A percentile compares a stretch with the other conserved stretches of the same genome.
phyloP scores from a whole-genome alignment of 2,329 filamentous ascomycete species.

The Coleophoma eucalyptorum region DNA sequence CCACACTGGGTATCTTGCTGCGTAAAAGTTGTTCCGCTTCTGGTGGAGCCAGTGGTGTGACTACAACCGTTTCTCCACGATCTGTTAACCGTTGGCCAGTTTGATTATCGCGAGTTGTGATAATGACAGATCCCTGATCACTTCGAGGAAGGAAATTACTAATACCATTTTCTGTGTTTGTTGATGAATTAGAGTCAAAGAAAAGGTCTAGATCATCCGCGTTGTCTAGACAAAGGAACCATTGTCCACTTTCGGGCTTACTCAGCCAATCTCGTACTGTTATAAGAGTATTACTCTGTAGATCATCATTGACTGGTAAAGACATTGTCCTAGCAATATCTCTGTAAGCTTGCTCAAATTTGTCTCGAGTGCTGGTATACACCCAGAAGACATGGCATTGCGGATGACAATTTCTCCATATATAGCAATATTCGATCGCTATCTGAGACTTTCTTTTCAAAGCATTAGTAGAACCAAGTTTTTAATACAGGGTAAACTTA shows the following conservation, averaged over 20 bases:
- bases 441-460: neutral
- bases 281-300: neutral
- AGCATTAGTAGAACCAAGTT: neutral
- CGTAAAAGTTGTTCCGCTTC: conserved; percentile 7
- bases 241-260: neutral
- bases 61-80: conserved; percentile 2
- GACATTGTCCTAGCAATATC: neutral
- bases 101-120: conserved; percentile 11
- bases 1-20: conserved; percentile 9
- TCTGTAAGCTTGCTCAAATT: neutral
- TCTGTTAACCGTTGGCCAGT: conserved; percentile 2
- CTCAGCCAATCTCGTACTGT: neutral
- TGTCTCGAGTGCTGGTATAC: neutral
- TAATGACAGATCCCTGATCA: conserved; percentile 7
- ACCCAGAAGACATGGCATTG: neutral
- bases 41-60: conserved; percentile 1
- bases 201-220: neutral
- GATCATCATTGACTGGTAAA: neutral
- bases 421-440: neutral
- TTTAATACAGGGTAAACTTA: neutral
- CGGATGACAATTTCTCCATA: neutral
- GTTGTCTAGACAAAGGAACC: neutral
- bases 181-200: neutral
- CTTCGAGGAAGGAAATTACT: conserved; percentile 1
- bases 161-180: neutral